Evolutionary conservation across 768 basidiomycete species (phyloP).

Genomic region (Russula lepida): DNA sequence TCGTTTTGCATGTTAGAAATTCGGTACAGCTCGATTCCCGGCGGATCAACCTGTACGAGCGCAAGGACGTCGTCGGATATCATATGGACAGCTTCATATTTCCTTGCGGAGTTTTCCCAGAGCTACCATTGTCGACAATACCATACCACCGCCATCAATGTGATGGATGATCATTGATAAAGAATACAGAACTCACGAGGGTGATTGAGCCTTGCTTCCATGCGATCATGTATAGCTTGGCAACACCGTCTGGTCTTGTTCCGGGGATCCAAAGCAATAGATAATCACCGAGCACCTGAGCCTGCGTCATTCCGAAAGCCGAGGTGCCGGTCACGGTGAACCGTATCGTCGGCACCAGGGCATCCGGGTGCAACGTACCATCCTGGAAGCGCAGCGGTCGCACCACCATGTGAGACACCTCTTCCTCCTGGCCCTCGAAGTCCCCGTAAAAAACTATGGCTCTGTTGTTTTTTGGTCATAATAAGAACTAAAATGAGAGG

Average conservation of each 20-base stretch:
- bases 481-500: not conserved
- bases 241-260: not conserved
- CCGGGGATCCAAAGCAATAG: not conserved
- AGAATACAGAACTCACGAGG: not conserved
- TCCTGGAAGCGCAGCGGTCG: not conserved
- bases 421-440: not conserved
- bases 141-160: too few species aligned
- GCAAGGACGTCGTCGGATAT: slow-evolving; percentile 4
- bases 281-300: slow-evolving; percentile 4
- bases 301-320: not conserved
- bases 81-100: not conserved
- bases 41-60: not conserved
- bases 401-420: not conserved
- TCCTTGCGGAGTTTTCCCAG: not conserved
- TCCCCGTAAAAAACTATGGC: not conserved
- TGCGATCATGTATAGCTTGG: not conserved
- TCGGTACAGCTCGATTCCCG: not conserved
- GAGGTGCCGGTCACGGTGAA: not conserved
- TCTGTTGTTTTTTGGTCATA: not conserved
- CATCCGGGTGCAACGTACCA: not conserved
- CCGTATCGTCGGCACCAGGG: not conserved
- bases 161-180: not conserved
- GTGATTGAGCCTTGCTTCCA: slow-evolving; percentile 4
- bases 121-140: not conserved
- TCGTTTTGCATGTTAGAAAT: not conserved